Evolutionary conservation across 2,329 filamentous ascomycete species (phyloP), one percentile per base, ranked within the genome.

Genomic region (Hypoxylon sp.): DNA sequence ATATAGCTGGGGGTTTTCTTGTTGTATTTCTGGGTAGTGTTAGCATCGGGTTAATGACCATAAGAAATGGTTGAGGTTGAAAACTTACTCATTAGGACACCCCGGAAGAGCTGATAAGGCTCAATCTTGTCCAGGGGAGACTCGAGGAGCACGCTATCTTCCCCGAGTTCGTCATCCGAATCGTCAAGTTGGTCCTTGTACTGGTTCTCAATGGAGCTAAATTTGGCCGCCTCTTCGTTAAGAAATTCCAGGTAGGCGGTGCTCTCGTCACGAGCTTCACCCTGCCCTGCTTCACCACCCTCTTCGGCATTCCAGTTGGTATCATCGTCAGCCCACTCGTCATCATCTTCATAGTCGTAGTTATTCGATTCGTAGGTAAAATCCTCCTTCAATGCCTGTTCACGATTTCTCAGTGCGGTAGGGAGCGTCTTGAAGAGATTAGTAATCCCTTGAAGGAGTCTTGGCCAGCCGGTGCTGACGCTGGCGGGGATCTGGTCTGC

Each of bases 121-220:
- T 99, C 94, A 56, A 99, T 81, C 75, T 94, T 94, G 72, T 99
- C 94, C 16, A 99, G 80, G 11, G 93, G 92, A 8, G 93, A 96
- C 73, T 99, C 94, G 2, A 99, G 83, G 41, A 97, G 78, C 51
- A 90, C 89, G 69, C 92, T 93, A 65, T 97, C 94, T 71, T 97
- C 93, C 12, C 95, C 84, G 34, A 97, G 86, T 45, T 96, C 92
- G 47, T 96, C 91, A 17, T 92, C 89, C 1, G 90, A 90, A 37
- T 87, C 82, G 17, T 87, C 84, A 11, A 82, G 81, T 12, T 72
- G 71, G n/a, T 60, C 63, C 23, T 57, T 56, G 37, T 68, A 66
- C 23, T 64, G 60, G 21, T 61, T 65, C 21, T 82, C 79, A 19
- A 87, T 80, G 12, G 86, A 82, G 57, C 87, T 86, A 70, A 94